Conservation (phyloP, 2,329 filamentous ascomycete genomes). For the Lachnellula subtilissima region DNA sequence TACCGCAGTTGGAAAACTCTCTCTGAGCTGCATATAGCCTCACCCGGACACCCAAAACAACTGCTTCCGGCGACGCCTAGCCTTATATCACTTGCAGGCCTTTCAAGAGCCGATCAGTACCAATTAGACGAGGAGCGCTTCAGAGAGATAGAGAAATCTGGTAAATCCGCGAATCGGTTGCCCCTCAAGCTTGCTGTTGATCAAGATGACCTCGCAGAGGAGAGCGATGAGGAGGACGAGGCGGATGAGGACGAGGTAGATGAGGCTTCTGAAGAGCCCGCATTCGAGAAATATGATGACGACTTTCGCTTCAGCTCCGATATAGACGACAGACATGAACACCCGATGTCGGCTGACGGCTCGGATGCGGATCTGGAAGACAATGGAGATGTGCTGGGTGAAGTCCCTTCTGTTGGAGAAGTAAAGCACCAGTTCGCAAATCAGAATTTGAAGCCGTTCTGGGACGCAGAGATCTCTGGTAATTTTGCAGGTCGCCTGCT, state of each 20-base stretch:
- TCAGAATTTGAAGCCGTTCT: background rate
- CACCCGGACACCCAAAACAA: slow-evolving; percentile 14
- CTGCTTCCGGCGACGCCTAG: slow-evolving; percentile 18
- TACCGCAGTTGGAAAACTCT: slow-evolving; percentile 51
- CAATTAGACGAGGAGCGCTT: slow-evolving; percentile 7
- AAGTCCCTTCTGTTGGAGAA: background rate
- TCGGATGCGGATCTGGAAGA: background rate
- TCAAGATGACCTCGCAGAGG: background rate
- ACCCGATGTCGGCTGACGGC: background rate
- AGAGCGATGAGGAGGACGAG: background rate
- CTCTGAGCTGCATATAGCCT: slow-evolving; percentile 43
- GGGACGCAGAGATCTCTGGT: background rate
- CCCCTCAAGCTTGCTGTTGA: background rate
- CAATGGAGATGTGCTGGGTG: background rate
- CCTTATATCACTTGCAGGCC: slow-evolving; percentile 15
- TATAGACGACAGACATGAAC: background rate
- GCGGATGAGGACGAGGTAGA: background rate
- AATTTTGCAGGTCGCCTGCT: background rate
- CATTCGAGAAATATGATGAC: background rate
- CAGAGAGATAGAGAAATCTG: background rate
- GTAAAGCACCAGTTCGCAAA: background rate
- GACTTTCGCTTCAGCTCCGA: background rate
- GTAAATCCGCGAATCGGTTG: background rate
- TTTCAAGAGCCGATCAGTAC: slow-evolving; percentile 6
- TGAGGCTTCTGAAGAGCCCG: background rate